Evolutionary conservation across 1,284 basidiomycete species (phyloP).

Genomic region (Naganishia albida): DNA sequence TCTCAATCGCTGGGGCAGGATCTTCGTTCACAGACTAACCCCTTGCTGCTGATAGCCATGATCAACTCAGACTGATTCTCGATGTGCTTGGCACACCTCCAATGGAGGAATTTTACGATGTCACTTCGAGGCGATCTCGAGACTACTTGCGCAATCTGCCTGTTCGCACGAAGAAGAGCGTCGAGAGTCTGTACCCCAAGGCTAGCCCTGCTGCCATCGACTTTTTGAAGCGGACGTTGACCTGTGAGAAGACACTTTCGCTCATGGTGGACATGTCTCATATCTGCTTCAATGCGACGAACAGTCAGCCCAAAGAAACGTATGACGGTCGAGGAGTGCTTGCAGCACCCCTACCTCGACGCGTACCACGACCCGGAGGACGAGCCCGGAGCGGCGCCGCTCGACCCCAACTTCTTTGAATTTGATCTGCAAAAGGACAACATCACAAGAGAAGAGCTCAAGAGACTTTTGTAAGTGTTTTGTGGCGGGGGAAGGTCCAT

Average conservation of each 20-base stretch:
- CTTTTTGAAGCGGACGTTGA: conserved; percentile 86
- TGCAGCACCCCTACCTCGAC: conserved; percentile 86
- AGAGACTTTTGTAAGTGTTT: conserved; percentile 52
- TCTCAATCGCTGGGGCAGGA: background rate
- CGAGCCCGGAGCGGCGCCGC: conserved; percentile 84
- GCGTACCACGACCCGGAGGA: conserved; percentile 87
- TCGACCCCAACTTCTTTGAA: conserved; percentile 89
- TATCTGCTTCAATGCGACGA: conserved; percentile 15
- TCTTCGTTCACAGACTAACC: too few species aligned
- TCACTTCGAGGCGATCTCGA: conserved; percentile 74
- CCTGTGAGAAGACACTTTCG: conserved; percentile 55
- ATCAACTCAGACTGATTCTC: conserved; percentile 86
- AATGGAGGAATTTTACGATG: conserved; percentile 86
- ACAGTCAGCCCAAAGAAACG: conserved; percentile 93
- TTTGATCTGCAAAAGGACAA: conserved; percentile 93
- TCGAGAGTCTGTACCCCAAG: conserved; percentile 79
- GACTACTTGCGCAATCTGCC: conserved; percentile 88
- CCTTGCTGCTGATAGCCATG: conserved; percentile 60
- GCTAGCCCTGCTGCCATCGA: conserved; percentile 82
- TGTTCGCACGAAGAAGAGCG: conserved; percentile 78
- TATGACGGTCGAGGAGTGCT: conserved; percentile 83
- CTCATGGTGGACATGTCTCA: background rate
- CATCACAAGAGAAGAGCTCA: conserved; percentile 80
- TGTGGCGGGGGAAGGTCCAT: background rate
- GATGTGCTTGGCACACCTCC: conserved; percentile 91